Base-by-base conservation (phyloP, 2,329 filamentous ascomycete species). In the Aureobasidium sp. region DNA sequence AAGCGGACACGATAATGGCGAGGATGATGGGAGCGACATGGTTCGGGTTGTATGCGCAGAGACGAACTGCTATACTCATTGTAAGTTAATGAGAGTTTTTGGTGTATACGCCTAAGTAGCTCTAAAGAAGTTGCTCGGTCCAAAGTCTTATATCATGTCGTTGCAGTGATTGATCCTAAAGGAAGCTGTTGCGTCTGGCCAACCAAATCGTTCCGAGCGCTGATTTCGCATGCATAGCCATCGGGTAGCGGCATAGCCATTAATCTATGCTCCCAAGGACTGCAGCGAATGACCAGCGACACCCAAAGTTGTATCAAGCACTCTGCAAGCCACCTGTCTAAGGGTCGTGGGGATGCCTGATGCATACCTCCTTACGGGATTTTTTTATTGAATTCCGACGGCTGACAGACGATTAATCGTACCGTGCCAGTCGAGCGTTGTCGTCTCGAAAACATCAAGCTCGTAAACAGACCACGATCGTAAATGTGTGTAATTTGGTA, bases 11-110 rank as follows among this genome's bases (percentile, higher is more conserved):
- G 0, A 80, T 66, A 17, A 80, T 65, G 3, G 79, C 74, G 68
- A 84, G 85, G 49, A 82, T 66, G 22, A 84, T 76, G 0, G 83
- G 81, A 0, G 81, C 81, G 5, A 65, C 74, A 68, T 82, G 81
- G 68, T 81, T 82, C 0, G 83, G 83, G n/a, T 67, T 31, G 61
- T 71, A 70, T 5, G 22, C 22, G 14, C 29, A 47, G 44, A 47
- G 22, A 27, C 44, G 12, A 14, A 15, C 5, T 1, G 22, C 3
- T 27, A 5, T 5, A 27, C 5, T 27, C 44, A 47, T 47, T n/a
- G n/a, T n/a, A n/a, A n/a, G n/a, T n/a, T n/a, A n/a, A n/a, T n/a
- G n/a, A n/a, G n/a, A n/a, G n/a, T n/a, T n/a, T n/a, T n/a, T n/a
- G n/a, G n/a, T n/a, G n/a, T n/a, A n/a, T n/a, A n/a, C n/a, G n/a